phyloP scores from a whole-genome alignment of 1,139 yeast species.

The Pichia terricola region DNA sequence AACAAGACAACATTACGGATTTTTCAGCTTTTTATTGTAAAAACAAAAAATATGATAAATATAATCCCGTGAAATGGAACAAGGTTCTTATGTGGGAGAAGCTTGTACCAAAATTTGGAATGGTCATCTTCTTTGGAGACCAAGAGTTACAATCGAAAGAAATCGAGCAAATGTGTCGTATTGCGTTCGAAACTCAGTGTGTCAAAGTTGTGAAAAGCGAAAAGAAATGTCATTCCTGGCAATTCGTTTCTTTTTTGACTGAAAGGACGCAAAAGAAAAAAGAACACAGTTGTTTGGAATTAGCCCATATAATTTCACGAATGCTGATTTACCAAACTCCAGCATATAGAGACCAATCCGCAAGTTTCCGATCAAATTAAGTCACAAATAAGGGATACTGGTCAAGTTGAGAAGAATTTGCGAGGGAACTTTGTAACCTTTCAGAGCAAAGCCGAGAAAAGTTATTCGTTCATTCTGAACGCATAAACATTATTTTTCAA shows the following conservation, averaged over 20 bases:
- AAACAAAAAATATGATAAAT: constrained; percentile 2
- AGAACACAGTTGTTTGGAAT: constrained; percentile 27
- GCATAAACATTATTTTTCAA: constrained; percentile 17
- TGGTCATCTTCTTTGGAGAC: constrained; percentile 31
- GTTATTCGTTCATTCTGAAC: constrained; percentile 16
- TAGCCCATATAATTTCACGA: constrained; percentile 26
- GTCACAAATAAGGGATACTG: too few relatives aligned
- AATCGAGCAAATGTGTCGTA: constrained; percentile 25
- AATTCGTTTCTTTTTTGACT: constrained; percentile 25
- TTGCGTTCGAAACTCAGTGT: constrained; percentile 17
- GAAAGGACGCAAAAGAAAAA: constrained; percentile 29
- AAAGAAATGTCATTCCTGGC: constrained; percentile 29
- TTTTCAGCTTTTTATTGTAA: constrained; percentile 1
- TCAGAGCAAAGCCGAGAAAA: too few relatives aligned
- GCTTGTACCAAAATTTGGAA: constrained; percentile 31
- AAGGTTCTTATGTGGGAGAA: constrained; percentile 30
- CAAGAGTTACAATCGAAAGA: constrained; percentile 30
- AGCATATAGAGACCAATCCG: constrained; percentile 18
- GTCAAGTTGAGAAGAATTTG: too few relatives aligned
- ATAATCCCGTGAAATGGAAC: constrained; percentile 29
- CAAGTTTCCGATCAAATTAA: too few relatives aligned
- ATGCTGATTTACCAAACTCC: constrained; percentile 24
- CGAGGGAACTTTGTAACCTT: too few relatives aligned
- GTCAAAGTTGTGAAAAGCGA: constrained; percentile 22
- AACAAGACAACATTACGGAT: not conserved